Evolutionary conservation across 768 basidiomycete genomes (phyloP).

Genomic region (Pleurotus tuoliensis): DNA sequence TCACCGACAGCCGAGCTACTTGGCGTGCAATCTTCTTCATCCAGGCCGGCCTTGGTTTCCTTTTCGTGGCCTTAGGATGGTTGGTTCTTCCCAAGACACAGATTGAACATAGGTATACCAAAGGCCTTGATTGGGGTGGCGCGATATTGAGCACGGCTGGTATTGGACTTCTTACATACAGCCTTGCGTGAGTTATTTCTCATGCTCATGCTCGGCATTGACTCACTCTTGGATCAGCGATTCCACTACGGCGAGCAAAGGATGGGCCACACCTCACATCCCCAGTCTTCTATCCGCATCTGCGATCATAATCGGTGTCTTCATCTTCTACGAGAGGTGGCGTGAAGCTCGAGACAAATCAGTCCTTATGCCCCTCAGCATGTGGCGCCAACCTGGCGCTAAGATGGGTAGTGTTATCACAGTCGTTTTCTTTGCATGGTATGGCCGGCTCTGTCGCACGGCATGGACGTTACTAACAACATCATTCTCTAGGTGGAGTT

Average conservation of each 20-base stretch:
- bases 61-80: slow-evolving; percentile 23
- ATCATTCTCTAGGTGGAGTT: slow-evolving; percentile 16
- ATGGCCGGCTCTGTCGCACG: slow-evolving; percentile 1
- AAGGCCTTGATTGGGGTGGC: slow-evolving; percentile 32
- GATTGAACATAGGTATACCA: slow-evolving; percentile 21
- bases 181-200: slow-evolving; percentile 22
- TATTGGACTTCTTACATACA: slow-evolving; percentile 28
- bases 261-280: slow-evolving; percentile 29
- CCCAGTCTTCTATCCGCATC: slow-evolving; percentile 24
- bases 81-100: slow-evolving; percentile 15
- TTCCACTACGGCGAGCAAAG: slow-evolving; percentile 24
- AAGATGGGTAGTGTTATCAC: slow-evolving; percentile 24
- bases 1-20: slow-evolving; percentile 24
- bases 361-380: slow-evolving; percentile 27
- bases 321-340: slow-evolving; percentile 25
- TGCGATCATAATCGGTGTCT: slow-evolving; percentile 19
- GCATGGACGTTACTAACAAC: neutral
- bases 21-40: slow-evolving; percentile 31
- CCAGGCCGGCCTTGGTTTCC: slow-evolving; percentile 24
- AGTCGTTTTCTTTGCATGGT: slow-evolving; percentile 29
- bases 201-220: neutral
- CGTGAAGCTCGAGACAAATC: slow-evolving; percentile 21
- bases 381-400: slow-evolving; percentile 25
- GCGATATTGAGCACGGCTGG: slow-evolving; percentile 27
- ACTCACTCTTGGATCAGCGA: slow-evolving; percentile 16